A percentile compares a stretch with the other conserved stretches of the same genome.
Evolutionary conservation across 129 eudicot species (phyloP).

Genomic region (Silybum marianum): DNA sequence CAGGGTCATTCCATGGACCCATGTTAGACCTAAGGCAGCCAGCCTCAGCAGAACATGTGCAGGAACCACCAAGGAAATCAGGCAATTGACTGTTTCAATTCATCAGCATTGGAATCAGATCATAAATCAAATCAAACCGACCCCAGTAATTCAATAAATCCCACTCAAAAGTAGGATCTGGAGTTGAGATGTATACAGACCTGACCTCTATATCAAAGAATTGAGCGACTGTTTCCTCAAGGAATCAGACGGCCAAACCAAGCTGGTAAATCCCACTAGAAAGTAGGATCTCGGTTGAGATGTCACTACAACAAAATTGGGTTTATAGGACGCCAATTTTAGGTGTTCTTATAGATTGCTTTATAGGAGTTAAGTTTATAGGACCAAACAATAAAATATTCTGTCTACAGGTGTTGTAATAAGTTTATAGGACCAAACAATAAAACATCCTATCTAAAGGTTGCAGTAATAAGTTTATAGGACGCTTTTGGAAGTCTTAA

Average conservation of each 20-base stretch:
- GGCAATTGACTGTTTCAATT: constrained; percentile 70
- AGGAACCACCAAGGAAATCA: constrained; percentile 90
- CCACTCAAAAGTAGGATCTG: not conserved
- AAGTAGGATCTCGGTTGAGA: not conserved
- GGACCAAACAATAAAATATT: not conserved
- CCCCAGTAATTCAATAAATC: not conserved
- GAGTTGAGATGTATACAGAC: not conserved
- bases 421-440: not conserved
- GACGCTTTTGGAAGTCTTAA: not conserved
- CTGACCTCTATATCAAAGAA: not conserved
- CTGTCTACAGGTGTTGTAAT: not conserved
- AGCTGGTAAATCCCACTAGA: not conserved
- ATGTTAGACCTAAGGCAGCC: constrained; percentile 83
- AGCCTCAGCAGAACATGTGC: constrained; percentile 67
- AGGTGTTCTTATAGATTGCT: not conserved
- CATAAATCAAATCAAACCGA: not conserved
- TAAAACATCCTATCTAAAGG: not conserved
- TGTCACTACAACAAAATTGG: not conserved
- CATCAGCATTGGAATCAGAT: constrained; percentile 6
- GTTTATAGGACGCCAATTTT: not conserved
- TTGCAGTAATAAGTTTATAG: not conserved
- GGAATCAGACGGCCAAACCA: not conserved
- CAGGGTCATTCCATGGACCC: constrained; percentile 96
- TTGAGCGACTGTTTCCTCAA: not conserved
- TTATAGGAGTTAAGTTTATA: not conserved